Conservation (phyloP, 805 yeast genomes). For the Candida incommunis region DNA sequence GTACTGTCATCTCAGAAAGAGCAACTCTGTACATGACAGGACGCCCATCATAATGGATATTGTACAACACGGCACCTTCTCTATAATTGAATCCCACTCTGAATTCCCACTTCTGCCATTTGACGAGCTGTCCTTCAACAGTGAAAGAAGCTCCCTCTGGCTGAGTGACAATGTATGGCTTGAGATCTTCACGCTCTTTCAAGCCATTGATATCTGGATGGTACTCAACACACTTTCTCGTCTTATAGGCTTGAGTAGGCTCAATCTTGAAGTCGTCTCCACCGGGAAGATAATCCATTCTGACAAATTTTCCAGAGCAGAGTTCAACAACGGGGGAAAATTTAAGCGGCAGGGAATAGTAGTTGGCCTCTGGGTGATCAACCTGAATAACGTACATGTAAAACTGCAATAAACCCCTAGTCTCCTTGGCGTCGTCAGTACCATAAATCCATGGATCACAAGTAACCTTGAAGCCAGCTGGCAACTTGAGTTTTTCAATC, state of each 20-base stretch:
- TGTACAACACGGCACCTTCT: constrained; percentile 69
- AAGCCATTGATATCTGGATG: constrained; percentile 59
- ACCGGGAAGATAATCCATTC: constrained; percentile 64
- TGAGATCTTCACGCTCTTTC: constrained; percentile 43
- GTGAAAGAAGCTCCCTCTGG: constrained; percentile 72
- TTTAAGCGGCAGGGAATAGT: constrained; percentile 51
- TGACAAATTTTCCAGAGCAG: constrained; percentile 41
- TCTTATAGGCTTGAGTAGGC: constrained; percentile 29
- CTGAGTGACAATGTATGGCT: constrained; percentile 69
- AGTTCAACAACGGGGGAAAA: constrained; percentile 67
- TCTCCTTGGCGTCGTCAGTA: constrained; percentile 48
- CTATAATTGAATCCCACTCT: constrained; percentile 55
- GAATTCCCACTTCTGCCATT: constrained; percentile 80
- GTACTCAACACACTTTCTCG: constrained; percentile 44
- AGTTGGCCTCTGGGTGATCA: constrained; percentile 15
- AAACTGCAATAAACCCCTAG: constrained; percentile 38
- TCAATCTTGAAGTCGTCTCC: constrained; percentile 47
- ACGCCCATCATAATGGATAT: constrained; percentile 62
- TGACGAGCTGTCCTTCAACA: constrained; percentile 39
- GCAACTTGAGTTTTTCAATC: constrained; percentile 51
- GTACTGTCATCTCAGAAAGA: constrained; percentile 75
- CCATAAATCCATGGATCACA: constrained; percentile 79
- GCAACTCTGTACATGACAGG: constrained; percentile 60
- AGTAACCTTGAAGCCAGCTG: constrained; percentile 37
- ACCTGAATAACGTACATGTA: constrained; percentile 52